A percentile compares a stretch with the other conserved stretches of the same genome.
These are phyloP conservation scores for Lupinus albus DNA, from an alignment of 306 rosid species.

Conservation along the genomic window DNA sequence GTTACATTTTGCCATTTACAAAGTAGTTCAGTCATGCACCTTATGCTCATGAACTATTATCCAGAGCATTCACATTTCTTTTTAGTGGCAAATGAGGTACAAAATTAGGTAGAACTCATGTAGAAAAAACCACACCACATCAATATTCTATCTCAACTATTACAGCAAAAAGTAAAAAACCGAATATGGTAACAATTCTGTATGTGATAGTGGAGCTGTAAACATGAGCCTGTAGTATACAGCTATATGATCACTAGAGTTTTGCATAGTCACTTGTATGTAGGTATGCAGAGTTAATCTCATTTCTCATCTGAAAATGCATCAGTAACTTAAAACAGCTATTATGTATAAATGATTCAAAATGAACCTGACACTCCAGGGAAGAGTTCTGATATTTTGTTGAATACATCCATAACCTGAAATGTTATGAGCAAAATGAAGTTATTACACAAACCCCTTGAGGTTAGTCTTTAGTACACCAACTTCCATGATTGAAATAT, in stretches of 20 bases:
- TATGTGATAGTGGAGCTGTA: conserved; percentile 40
- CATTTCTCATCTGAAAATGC: conserved; percentile 30
- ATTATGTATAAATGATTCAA: conserved; percentile 43
- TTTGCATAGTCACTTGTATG: conserved; percentile 28
- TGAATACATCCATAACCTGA: conserved; percentile 94
- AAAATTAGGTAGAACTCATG: conserved; percentile 27
- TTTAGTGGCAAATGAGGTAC: background rate
- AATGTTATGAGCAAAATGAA: background rate
- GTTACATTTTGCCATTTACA: background rate
- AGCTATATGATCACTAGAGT: conserved; percentile 31
- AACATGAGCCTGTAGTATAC: conserved; percentile 30
- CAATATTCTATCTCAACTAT: conserved; percentile 42
- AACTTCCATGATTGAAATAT: background rate
- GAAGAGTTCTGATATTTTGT: conserved; percentile 91
- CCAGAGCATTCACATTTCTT: background rate
- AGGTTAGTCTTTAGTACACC: background rate
- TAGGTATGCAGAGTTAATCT: background rate
- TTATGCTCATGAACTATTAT: conserved; percentile 18
- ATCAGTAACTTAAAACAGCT: conserved; percentile 24
- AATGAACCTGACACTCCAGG: conserved; percentile 70
- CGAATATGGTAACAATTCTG: conserved; percentile 34
- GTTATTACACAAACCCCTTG: background rate
- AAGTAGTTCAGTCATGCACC: background rate
- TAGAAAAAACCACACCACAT: conserved; percentile 32
- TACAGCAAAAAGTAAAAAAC: conserved; percentile 29